Evolutionary conservation across 2,329 filamentous ascomycete genomes (phyloP).

Genomic region (Didymella segeticola): DNA sequence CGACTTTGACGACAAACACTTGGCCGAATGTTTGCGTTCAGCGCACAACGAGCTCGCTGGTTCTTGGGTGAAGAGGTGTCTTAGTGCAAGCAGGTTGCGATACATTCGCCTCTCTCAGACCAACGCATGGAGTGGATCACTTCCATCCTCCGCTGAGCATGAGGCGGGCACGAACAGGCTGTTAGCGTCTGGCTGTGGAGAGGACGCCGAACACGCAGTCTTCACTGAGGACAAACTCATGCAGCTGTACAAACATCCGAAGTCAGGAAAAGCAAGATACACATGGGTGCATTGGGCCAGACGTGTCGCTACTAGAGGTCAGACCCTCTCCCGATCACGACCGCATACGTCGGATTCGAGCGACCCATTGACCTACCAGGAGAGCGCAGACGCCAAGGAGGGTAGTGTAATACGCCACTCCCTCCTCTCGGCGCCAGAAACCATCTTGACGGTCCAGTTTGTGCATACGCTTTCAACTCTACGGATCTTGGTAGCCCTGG

Average conservation of each 20-base stretch:
- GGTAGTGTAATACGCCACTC: conserved; percentile 8
- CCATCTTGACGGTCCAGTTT: conserved; percentile 35
- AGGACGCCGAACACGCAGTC: conserved; percentile 1
- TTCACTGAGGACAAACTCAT: conserved; percentile 52
- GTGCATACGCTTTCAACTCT: conserved; percentile 27
- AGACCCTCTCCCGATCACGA: conserved; percentile 5
- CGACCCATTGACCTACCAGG: not conserved
- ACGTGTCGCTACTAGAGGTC: conserved; percentile 33
- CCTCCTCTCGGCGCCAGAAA: not conserved
- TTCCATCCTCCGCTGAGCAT: not conserved
- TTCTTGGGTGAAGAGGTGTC: conserved; percentile 23
- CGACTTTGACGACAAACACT: conserved; percentile 39
- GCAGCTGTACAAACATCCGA: conserved; percentile 43
- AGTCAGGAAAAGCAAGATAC: conserved; percentile 45
- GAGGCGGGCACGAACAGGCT: conserved; percentile 4
- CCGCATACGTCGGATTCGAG: conserved; percentile 1
- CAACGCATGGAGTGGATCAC: conserved; percentile 27
- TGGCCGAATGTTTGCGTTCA: conserved; percentile 27
- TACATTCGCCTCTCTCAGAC: conserved; percentile 27
- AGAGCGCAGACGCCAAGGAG: conserved; percentile 11
- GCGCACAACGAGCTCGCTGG: conserved; percentile 31
- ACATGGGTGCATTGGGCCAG: conserved; percentile 55
- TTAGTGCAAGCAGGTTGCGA: conserved; percentile 31
- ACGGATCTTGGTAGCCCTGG: conserved; percentile 24
- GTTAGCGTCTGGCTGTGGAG: conserved; percentile 21